Percentiles rank a stretch among this genome's conserved stretches.
phyloP scores from a whole-genome alignment of 2,329 filamentous ascomycete genomes.

The Fusarium neocosmosporiellum region DNA sequence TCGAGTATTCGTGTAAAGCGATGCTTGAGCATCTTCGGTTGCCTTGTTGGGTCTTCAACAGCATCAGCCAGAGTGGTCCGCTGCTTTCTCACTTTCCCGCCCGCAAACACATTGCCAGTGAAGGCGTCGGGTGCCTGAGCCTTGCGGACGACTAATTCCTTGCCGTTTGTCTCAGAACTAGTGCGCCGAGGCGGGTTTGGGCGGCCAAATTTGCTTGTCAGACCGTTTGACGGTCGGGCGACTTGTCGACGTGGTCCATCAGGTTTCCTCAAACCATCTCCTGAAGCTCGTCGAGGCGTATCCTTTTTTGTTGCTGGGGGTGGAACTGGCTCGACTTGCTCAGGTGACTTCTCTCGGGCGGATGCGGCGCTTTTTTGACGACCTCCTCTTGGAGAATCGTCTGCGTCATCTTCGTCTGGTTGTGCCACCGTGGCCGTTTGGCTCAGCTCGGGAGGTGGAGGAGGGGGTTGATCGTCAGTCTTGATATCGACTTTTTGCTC shows the following conservation, averaged over 20 bases:
- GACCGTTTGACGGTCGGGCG: conserved; percentile 2
- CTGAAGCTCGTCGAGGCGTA: neutral
- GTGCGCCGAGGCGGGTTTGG: conserved; percentile 1
- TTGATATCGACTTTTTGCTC: conserved; percentile 11
- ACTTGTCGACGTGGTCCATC: conserved; percentile 12
- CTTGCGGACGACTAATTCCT: conserved; percentile 16
- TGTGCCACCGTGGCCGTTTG: neutral
- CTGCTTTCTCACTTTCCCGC: conserved; percentile 54
- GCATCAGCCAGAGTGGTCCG: conserved; percentile 51
- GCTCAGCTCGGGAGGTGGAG: conserved; percentile 1
- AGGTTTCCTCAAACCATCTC: neutral
- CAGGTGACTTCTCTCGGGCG: neutral
- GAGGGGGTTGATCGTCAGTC: neutral
- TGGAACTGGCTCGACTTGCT: neutral
- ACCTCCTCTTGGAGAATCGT: conserved; percentile 2
- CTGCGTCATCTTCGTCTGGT: conserved; percentile 7
- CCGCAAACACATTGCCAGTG: conserved; percentile 57
- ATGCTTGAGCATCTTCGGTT: conserved; percentile 53
- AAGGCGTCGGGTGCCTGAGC: conserved; percentile 15
- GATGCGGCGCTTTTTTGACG: conserved; percentile 9
- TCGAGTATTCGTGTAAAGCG: conserved; percentile 55
- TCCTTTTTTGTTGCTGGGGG: conserved; percentile 4
- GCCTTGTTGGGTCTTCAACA: conserved; percentile 55
- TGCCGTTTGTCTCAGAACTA: conserved; percentile 6
- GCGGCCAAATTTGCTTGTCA: conserved; percentile 21